Percentiles rank a stretch among this genome's conserved stretches.
Conservation (phyloP, 129 eudicot species). For the Daucus carota region DH1_v3.0 NC_030388.2:23587501-23588000, state of each 20-base stretch:
- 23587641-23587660: conserved; percentile 40
- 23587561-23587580: too few relatives aligned
- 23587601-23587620: background rate
- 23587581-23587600: too few relatives aligned
- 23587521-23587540: too few relatives aligned
- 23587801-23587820: background rate
- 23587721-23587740: conserved; percentile 16
- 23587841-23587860: background rate
- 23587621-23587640: background rate
- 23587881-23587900: conserved; percentile 16
- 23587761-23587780: conserved; percentile 54
- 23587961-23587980: conserved; percentile 34
- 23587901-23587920: background rate
- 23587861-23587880: background rate
- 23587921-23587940: conserved; percentile 10
- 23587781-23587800: background rate
- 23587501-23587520: too few relatives aligned
- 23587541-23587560: too few relatives aligned
- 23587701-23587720: conserved; percentile 14
- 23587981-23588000: conserved; percentile 29
- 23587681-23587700: conserved; percentile 48
- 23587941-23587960: conserved; percentile 1
- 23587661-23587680: conserved; percentile 32
- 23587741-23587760: conserved; percentile 48
- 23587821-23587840: conserved; percentile 1